A percentile compares a stretch with the other conserved stretches of the same genome.
These are phyloP conservation scores for Litsea cubeba DNA, from an alignment of 164 flowering plant species.

Conservation along the genomic window DNA sequence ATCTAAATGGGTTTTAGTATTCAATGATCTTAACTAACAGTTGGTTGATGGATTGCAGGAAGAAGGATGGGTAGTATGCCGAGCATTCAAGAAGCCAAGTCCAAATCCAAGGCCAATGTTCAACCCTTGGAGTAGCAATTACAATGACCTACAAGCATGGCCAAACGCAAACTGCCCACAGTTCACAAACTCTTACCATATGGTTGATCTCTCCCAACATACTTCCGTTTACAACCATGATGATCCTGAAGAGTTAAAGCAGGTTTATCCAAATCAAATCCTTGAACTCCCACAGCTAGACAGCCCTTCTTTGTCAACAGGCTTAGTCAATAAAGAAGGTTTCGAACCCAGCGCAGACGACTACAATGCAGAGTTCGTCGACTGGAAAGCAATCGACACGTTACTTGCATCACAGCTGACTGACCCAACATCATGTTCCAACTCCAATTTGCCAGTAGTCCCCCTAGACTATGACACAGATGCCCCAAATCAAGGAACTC, in stretches of 20 bases:
- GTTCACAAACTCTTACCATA: conserved; percentile 17
- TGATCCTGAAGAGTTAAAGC: conserved; percentile 12
- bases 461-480: conserved; percentile 12
- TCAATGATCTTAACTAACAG: neutral
- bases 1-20: neutral
- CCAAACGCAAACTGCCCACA: conserved; percentile 18
- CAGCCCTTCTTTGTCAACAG: conserved; percentile 44
- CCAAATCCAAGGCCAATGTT: conserved; percentile 54
- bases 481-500: conserved; percentile 15
- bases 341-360: conserved; percentile 17
- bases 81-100: conserved; percentile 79
- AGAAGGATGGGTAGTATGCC: conserved; percentile 96
- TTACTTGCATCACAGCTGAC: conserved; percentile 34
- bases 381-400: conserved; percentile 50
- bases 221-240: conserved; percentile 18
- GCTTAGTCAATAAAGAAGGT: conserved; percentile 30
- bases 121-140: conserved; percentile 42
- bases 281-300: conserved; percentile 56
- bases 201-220: conserved; percentile 12
- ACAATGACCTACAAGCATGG: conserved; percentile 20
- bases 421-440: conserved; percentile 11
- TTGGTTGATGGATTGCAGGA: conserved; percentile 41
- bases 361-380: conserved; percentile 21
- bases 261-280: conserved; percentile 22
- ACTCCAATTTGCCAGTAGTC: conserved; percentile 10